phyloP scores from a whole-genome alignment of 2,329 filamentous ascomycete genomes.

The Cordyceps farinosa region DNA sequence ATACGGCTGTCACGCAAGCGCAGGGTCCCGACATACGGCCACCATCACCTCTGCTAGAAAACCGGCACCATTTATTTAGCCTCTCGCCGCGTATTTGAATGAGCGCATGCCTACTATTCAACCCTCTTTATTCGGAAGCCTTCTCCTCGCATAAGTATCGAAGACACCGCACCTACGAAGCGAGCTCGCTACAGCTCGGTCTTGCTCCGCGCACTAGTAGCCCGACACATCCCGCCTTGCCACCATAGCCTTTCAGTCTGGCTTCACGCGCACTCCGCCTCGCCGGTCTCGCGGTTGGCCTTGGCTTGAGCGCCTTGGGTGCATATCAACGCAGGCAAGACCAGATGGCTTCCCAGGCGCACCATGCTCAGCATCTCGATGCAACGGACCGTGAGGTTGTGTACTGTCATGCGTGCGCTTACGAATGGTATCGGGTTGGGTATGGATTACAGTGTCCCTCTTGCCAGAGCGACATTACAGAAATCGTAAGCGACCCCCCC shows the following conservation, averaged over 20 bases:
- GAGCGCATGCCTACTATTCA: too few relatives aligned
- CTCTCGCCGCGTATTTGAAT: background rate
- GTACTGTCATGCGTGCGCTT: slow-evolving; percentile 76
- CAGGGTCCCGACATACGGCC: background rate
- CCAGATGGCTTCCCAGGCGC: slow-evolving; percentile 35
- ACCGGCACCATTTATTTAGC: background rate
- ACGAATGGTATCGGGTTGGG: slow-evolving; percentile 77
- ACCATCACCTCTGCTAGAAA: background rate
- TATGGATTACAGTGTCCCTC: slow-evolving; percentile 67
- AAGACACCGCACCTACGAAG: background rate
- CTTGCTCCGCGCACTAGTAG: background rate
- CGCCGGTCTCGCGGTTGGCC: slow-evolving; percentile 54
- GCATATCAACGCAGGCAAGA: slow-evolving; percentile 49
- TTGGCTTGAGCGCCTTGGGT: slow-evolving; percentile 56
- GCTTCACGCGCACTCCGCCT: slow-evolving; percentile 54
- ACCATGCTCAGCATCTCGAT: slow-evolving; percentile 42
- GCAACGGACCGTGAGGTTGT: slow-evolving; percentile 65
- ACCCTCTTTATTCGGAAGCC: background rate
- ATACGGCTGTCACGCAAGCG: slow-evolving; percentile 3
- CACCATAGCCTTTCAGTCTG: slow-evolving; percentile 38
- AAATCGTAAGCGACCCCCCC: slow-evolving; percentile 64
- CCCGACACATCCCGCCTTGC: background rate
- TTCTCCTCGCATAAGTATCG: background rate
- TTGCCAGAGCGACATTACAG: slow-evolving; percentile 76
- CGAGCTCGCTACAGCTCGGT: background rate